These are phyloP conservation scores for Zymoseptoria ardabiliae DNA, from an alignment of 2,329 filamentous ascomycete genomes.

Conservation along the genomic window DNA sequence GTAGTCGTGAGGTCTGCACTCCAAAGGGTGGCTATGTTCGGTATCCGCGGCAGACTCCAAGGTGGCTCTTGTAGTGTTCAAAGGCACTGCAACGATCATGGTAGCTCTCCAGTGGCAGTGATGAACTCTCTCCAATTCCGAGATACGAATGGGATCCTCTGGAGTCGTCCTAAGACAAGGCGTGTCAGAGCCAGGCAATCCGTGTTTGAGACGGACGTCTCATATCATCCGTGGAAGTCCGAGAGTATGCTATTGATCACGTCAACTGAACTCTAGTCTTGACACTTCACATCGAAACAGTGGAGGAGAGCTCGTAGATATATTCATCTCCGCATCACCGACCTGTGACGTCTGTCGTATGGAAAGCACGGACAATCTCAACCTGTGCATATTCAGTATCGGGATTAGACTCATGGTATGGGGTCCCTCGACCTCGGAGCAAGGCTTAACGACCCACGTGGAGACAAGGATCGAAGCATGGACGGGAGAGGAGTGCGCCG, in stretches of 20 bases:
- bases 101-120: background rate
- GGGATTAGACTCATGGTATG: background rate
- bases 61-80: background rate
- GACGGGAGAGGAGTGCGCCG: background rate
- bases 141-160: background rate
- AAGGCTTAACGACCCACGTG: background rate
- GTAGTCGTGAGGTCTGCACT: background rate
- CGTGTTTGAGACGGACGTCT: background rate
- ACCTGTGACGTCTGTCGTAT: background rate
- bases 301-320: background rate
- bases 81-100: background rate
- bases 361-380: background rate
- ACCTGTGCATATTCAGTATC: background rate
- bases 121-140: background rate
- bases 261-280: background rate
- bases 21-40: background rate
- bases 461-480: background rate
- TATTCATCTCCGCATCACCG: background rate
- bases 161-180: background rate
- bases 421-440: background rate
- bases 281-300: background rate
- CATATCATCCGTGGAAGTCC: background rate
- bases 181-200: background rate
- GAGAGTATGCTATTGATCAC: background rate
- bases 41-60: background rate